These are phyloP conservation scores for Fusarium sp. DNA, from an alignment of 2,329 filamentous ascomycete species.

Conservation along the genomic window DNA sequence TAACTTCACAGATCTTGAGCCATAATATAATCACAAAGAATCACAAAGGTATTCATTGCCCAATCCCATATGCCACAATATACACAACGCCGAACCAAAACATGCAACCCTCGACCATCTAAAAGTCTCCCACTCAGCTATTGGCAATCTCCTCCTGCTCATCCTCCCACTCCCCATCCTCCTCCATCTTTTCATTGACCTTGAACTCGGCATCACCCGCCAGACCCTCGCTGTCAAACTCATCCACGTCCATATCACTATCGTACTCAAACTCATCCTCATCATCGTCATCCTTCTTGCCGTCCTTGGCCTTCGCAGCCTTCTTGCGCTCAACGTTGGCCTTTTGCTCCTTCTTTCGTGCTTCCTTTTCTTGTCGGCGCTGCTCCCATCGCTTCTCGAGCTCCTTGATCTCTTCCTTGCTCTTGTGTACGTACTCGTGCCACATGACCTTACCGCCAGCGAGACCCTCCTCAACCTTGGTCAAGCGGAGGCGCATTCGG, in stretches of 20 bases:
- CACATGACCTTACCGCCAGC: conserved; percentile 94
- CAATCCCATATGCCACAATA: conserved; percentile 36
- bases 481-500: conserved; percentile 86
- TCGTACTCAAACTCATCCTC: conserved; percentile 61
- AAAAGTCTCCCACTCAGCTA: conserved; percentile 26
- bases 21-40: conserved; percentile 20
- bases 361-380: conserved; percentile 83
- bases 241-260: conserved; percentile 60
- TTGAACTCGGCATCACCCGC: conserved; percentile 64
- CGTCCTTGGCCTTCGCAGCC: conserved; percentile 57
- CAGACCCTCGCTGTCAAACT: conserved; percentile 64
- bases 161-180: conserved; percentile 66
- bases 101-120: conserved; percentile 29
- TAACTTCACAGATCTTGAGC: not conserved
- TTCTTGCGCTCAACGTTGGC: conserved; percentile 93
- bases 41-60: conserved; percentile 43
- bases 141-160: conserved; percentile 59
- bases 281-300: conserved; percentile 54
- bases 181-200: conserved; percentile 63
- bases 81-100: conserved; percentile 44
- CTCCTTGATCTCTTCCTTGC: conserved; percentile 78
- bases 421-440: conserved; percentile 95
- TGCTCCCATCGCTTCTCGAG: conserved; percentile 87
- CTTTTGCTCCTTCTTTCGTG: conserved; percentile 82
- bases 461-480: conserved; percentile 95